phyloP scores from a whole-genome alignment of 2,329 filamentous ascomycete species.

The Botryotinia calthae region DNA sequence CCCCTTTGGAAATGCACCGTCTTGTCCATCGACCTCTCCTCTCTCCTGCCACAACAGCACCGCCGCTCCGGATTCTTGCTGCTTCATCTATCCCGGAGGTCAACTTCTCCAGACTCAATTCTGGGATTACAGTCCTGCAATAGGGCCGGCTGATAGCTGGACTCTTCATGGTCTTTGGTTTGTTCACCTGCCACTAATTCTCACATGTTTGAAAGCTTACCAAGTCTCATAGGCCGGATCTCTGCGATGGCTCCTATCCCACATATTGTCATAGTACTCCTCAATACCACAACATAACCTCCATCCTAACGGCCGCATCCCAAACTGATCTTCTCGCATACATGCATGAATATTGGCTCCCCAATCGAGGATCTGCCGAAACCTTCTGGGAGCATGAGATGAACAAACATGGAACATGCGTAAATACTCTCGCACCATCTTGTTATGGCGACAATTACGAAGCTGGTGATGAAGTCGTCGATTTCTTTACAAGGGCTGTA shows the following conservation, averaged over 20 bases:
- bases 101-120: conserved; percentile 74
- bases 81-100: conserved; percentile 71
- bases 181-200: conserved; percentile 5
- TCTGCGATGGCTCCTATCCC: conserved; percentile 69
- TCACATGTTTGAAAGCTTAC: conserved; percentile 39
- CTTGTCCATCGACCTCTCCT: conserved; percentile 33
- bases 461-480: conserved; percentile 61
- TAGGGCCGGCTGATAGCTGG: conserved; percentile 66
- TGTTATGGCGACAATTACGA: conserved; percentile 61
- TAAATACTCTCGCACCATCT: conserved; percentile 62
- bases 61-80: conserved; percentile 63
- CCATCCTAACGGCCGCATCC: conserved; percentile 56
- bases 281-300: conserved; percentile 62
- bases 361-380: conserved; percentile 59
- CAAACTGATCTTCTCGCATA: conserved; percentile 57
- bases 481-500: conserved; percentile 65
- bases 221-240: conserved; percentile 47
- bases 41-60: conserved; percentile 65
- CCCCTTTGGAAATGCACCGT: conserved; percentile 29
- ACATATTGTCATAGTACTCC: conserved; percentile 61
- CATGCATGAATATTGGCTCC: conserved; percentile 64
- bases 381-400: conserved; percentile 60
- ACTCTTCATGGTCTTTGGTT: conserved; percentile 67
- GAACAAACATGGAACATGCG: conserved; percentile 71
- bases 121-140: conserved; percentile 67